A percentile compares a stretch with the other conserved stretches of the same genome.
phyloP scores from a whole-genome alignment of 192 early-diverging fungal species.

The Phycomyces blakesleeanus region DNA sequence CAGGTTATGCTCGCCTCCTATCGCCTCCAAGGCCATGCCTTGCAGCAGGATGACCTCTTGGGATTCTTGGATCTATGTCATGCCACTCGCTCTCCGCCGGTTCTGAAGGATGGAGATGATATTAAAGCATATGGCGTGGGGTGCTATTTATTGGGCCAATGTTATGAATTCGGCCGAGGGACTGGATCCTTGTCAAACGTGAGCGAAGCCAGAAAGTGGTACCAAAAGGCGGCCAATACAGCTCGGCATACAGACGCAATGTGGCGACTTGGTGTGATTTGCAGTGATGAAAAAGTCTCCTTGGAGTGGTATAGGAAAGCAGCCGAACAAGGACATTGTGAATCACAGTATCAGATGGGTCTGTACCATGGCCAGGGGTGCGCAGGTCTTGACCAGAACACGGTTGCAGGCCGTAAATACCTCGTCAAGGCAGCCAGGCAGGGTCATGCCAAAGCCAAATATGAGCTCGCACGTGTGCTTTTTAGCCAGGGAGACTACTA shows the following conservation, averaged over 20 bases:
- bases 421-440: conserved; percentile 15
- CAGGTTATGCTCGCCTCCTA: conserved; percentile 21
- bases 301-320: conserved; percentile 30
- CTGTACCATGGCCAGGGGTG: conserved; percentile 23
- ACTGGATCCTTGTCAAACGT: conserved; percentile 1
- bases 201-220: conserved; percentile 18
- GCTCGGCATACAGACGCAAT: conserved; percentile 13
- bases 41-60: too few relatives aligned
- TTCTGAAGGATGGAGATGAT: conserved; percentile 2
- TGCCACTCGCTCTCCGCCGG: too few relatives aligned
- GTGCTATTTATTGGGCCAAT: conserved; percentile 23
- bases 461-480: conserved; percentile 18
- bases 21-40: conserved; percentile 15
- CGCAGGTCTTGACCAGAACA: conserved; percentile 17
- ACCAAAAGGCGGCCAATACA: conserved; percentile 6
- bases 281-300: conserved; percentile 4
- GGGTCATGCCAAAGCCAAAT: conserved; percentile 22
- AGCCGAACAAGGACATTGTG: conserved; percentile 15
- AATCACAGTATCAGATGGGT: conserved; percentile 22
- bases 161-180: conserved; percentile 29
- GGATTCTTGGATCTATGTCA: too few relatives aligned
- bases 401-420: conserved; percentile 16
- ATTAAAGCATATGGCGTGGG: conserved; percentile 10
- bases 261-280: conserved; percentile 14
- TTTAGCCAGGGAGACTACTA: conserved; percentile 12